Conservation (phyloP, 768 basidiomycete genomes). For the Coprinopsis cinerea region DNA sequence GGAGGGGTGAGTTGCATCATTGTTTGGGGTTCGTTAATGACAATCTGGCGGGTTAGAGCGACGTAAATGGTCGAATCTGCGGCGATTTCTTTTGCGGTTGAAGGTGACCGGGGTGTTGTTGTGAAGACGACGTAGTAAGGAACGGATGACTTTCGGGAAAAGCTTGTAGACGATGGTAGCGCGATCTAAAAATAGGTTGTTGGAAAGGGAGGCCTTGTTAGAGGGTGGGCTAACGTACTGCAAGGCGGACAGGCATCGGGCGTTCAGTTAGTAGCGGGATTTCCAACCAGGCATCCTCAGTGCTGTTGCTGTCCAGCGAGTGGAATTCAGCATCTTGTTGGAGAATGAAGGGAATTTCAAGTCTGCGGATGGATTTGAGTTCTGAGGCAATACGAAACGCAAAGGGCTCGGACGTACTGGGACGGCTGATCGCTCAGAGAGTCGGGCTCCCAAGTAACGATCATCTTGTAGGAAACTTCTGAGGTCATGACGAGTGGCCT, state of each 20-base stretch:
- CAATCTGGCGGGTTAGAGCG: conserved; percentile 56
- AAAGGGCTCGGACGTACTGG: conserved; percentile 38
- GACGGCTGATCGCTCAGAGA: conserved; percentile 32
- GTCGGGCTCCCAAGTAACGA: conserved; percentile 52
- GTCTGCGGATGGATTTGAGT: conserved; percentile 26
- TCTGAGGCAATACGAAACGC: conserved; percentile 8
- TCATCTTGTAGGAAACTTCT: conserved; percentile 50
- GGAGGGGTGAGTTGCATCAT: conserved; percentile 41
- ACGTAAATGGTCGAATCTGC: conserved; percentile 68
- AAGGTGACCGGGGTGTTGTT: conserved; percentile 50
- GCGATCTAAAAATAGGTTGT: conserved; percentile 42
- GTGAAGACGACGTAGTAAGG: conserved; percentile 72
- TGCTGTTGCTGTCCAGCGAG: conserved; percentile 42
- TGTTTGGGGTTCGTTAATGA: conserved; percentile 36
- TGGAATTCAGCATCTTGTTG: conserved; percentile 57
- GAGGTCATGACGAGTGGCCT: conserved; percentile 43
- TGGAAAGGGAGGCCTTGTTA: not conserved
- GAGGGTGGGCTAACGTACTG: too few relatives aligned
- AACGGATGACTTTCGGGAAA: conserved; percentile 56
- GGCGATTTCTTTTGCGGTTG: conserved; percentile 58
- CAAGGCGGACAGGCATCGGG: conserved; percentile 57
- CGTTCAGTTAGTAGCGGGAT: conserved; percentile 60
- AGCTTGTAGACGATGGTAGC: conserved; percentile 53
- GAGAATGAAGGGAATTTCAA: conserved; percentile 61
- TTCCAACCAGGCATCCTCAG: conserved; percentile 59